These are phyloP conservation scores for Geotrichum fermentans DNA, from an alignment of 1,139 yeast species.

Conservation along the genomic window DNA sequence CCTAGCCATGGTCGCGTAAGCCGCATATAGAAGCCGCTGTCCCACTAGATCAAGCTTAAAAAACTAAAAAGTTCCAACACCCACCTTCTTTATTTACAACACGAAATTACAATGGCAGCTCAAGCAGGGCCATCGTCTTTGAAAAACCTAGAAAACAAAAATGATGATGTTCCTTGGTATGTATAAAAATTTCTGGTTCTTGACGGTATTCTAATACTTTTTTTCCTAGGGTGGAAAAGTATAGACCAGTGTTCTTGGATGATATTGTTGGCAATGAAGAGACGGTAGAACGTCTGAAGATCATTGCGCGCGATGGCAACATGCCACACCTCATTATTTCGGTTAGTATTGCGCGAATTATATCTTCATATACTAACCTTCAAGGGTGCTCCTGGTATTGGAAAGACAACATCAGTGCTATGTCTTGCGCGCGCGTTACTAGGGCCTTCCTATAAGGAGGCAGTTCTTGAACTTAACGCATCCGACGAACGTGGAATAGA, in stretches of 20 bases:
- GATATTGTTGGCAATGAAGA: conserved; percentile 94
- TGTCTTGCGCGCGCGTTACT: conserved; percentile 83
- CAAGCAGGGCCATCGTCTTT: conserved; percentile 14
- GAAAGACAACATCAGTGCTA: conserved; percentile 89
- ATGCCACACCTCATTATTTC: conserved; percentile 95
- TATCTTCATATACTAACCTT: neutral
- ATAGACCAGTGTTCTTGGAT: conserved; percentile 70
- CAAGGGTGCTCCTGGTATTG: conserved; percentile 87
- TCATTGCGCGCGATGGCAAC: conserved; percentile 88
- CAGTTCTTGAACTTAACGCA: conserved; percentile 89
- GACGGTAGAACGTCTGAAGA: conserved; percentile 75
- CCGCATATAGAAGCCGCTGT: no score
- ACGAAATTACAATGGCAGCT: no score
- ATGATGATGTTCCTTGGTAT: conserved; percentile 18
- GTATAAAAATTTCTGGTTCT: no score
- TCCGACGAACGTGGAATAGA: conserved; percentile 96
- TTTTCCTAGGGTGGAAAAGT: conserved; percentile 78
- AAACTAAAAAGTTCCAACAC: no score
- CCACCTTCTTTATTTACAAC: no score
- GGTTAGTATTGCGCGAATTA: conserved; percentile 20
- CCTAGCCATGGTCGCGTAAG: no score
- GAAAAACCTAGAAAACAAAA: neutral
- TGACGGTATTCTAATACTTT: no score
- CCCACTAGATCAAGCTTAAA: no score
- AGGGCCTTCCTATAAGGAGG: conserved; percentile 70